Evolutionary conservation across 768 basidiomycete genomes (phyloP), one percentile per base, ranked within the genome.

Genomic region (Boletales sp.): DNA sequence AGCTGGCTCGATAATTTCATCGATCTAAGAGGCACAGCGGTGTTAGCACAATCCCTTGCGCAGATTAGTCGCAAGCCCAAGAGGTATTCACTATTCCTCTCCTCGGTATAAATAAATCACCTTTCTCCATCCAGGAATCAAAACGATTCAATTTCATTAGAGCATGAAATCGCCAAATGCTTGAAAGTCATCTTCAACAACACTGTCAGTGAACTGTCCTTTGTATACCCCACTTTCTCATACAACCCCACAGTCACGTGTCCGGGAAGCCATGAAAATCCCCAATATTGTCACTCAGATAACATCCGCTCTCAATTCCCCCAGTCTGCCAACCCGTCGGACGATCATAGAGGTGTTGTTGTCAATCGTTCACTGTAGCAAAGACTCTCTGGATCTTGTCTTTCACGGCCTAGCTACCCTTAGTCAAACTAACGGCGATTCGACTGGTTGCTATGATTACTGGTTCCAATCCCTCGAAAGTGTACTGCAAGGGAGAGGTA

Each of bases 101-200:
- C 9, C 13, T 5, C 6, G 8, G 0, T n/a, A 40, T 40, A 8
- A 17, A 24, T 29, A 40, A 21, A 53, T 38, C 6, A 57, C 15
- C 19, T 9, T 45, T 51, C 43, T 47, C 54, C 31, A 54, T 38
- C 34, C 51, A 52, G 60, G 47, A 55, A 14, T 18, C 34, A 82
- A 43, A 65, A 69, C 15, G 93, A 97, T 60, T 76, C 80, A 32
- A 66, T 80, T 30, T 66, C 70, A 13, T 70, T 97, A 19, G 95
- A 98, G 67, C 82, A 90, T 45, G 95, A 97, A 70, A 73, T 94
- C 44, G 80, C 88, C 50, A 95, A 93, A 68, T 93, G 90, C 66
- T 68, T 98, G 52, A 87, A 82, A 62, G 82, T 82, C 24, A 86
- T 95, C 24, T 73, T 97, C 36, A 94, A 94, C 59, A 77, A 71